Evolutionary conservation across 2,329 filamentous ascomycete genomes (phyloP).

Genomic region (Alternaria triticina): DNA sequence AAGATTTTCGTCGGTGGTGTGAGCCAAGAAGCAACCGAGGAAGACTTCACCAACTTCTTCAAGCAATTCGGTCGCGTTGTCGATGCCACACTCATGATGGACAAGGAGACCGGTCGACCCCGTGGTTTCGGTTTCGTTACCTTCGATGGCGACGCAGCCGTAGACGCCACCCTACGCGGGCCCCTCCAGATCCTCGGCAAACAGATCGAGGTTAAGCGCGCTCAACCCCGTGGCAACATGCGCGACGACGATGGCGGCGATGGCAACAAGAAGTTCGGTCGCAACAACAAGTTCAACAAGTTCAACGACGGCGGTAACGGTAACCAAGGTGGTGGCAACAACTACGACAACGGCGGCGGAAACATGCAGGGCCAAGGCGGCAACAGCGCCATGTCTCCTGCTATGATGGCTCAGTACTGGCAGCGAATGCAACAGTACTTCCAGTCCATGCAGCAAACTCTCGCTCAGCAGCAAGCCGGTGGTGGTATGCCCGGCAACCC

Average conservation of each 20-base stretch:
- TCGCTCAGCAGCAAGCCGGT: conserved; percentile 62
- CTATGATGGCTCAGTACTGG: conserved; percentile 98
- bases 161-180: conserved; percentile 85
- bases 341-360: conserved; percentile 55
- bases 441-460: conserved; percentile 90
- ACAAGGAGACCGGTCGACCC: conserved; percentile 97
- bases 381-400: conserved; percentile 78
- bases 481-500: conserved; percentile 41
- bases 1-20: conserved; percentile 99
- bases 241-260: conserved; percentile 81
- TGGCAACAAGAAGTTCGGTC: conserved; percentile 59
- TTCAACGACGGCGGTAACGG: conserved; percentile 50
- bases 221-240: conserved; percentile 92
- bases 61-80: conserved; percentile 95
- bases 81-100: conserved; percentile 99
- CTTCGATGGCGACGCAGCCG: conserved; percentile 93
- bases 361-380: conserved; percentile 50
- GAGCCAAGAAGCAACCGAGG: conserved; percentile 94
- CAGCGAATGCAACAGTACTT: conserved; percentile 99
- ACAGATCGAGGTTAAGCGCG: conserved; percentile 97
- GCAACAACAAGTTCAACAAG: conserved; percentile 46
- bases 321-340: conserved; percentile 49
- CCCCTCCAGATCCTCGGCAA: conserved; percentile 94
- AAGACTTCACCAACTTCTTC: conserved; percentile 96
- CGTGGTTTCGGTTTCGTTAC: conserved; percentile 98